phyloP scores from a whole-genome alignment of 768 basidiomycete species.

The Dioszegia hungarica region DNA sequence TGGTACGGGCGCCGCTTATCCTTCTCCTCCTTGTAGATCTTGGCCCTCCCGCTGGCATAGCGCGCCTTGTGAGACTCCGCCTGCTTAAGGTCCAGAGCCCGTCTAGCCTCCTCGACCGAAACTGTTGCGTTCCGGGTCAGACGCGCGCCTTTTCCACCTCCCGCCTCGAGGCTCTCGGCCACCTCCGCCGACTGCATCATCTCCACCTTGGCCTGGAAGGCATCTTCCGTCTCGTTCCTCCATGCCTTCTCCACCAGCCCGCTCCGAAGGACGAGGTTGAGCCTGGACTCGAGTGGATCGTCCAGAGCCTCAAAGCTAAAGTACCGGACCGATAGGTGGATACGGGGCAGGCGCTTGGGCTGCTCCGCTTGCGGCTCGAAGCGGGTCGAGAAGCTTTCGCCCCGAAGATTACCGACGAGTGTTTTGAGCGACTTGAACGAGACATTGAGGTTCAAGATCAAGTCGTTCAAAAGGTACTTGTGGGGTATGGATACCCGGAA shows the following conservation, averaged over 20 bases:
- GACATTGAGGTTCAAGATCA: conserved; percentile 66
- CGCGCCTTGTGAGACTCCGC: conserved; percentile 68
- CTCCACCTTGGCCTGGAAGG: conserved; percentile 73
- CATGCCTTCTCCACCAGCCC: conserved; percentile 68
- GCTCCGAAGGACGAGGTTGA: conserved; percentile 69
- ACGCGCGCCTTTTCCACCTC: not conserved
- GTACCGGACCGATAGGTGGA: conserved; percentile 59
- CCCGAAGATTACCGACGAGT: conserved; percentile 56
- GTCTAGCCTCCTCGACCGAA: conserved; percentile 65
- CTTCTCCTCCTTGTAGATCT: conserved; percentile 55
- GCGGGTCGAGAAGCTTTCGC: conserved; percentile 57
- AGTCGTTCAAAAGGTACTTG: conserved; percentile 67
- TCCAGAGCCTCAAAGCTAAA: conserved; percentile 75
- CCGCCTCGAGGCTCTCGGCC: too few relatives aligned
- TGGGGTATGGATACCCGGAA: conserved; percentile 73
- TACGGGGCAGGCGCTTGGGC: conserved; percentile 65
- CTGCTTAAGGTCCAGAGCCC: conserved; percentile 65
- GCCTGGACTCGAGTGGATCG: conserved; percentile 71
- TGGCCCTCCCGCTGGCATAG: conserved; percentile 53
- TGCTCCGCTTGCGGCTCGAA: conserved; percentile 65
- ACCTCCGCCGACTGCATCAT: conserved; percentile 48
- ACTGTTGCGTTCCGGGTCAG: conserved; percentile 57
- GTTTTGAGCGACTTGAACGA: conserved; percentile 71
- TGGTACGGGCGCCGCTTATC: conserved; percentile 52
- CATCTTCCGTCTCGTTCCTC: conserved; percentile 69